Conservation (phyloP, 345 rosid genomes). For the Linum tenue region DNA sequence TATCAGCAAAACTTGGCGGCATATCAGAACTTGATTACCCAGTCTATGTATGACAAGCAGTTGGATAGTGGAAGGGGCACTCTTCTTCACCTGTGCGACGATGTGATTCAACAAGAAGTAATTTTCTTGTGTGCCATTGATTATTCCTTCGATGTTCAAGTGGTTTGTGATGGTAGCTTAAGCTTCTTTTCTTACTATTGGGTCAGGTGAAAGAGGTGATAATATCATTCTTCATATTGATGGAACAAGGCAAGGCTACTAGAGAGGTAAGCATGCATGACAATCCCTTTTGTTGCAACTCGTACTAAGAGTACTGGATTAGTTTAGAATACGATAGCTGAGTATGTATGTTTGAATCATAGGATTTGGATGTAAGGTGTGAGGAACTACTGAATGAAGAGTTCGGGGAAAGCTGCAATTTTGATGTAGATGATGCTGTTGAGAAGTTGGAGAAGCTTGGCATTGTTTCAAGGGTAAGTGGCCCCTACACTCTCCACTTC, state of each 20-base stretch:
- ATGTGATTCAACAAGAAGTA: slow-evolving; percentile 25
- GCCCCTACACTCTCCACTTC: background rate
- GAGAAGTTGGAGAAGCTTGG: slow-evolving; percentile 58
- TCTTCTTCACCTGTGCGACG: slow-evolving; percentile 77
- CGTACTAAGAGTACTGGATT: background rate
- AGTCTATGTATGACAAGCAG: slow-evolving; percentile 47
- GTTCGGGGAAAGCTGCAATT: slow-evolving; percentile 52
- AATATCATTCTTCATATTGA: slow-evolving; percentile 9
- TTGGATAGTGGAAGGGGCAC: slow-evolving; percentile 82
- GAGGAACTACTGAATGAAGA: slow-evolving; percentile 48
- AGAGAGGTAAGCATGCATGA: slow-evolving; percentile 7
- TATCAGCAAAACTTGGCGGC: slow-evolving; percentile 16
- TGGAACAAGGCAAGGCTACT: slow-evolving; percentile 16
- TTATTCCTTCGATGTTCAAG: too few relatives aligned
- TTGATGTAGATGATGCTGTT: slow-evolving; percentile 72
- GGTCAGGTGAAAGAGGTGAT: slow-evolving; percentile 15
- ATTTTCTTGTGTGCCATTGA: background rate
- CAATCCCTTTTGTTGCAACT: background rate
- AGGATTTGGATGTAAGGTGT: slow-evolving; percentile 52
- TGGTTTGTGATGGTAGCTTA: background rate
- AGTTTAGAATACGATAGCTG: background rate
- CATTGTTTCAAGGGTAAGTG: slow-evolving; percentile 4
- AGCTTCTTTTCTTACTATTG: too few relatives aligned
- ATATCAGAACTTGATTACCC: slow-evolving; percentile 18
- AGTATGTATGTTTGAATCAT: background rate